Evolutionary conservation across 257 asterid genomes (phyloP), one percentile per base, ranked within the genome.

Genomic region (Scutellaria baicalensis): DNA sequence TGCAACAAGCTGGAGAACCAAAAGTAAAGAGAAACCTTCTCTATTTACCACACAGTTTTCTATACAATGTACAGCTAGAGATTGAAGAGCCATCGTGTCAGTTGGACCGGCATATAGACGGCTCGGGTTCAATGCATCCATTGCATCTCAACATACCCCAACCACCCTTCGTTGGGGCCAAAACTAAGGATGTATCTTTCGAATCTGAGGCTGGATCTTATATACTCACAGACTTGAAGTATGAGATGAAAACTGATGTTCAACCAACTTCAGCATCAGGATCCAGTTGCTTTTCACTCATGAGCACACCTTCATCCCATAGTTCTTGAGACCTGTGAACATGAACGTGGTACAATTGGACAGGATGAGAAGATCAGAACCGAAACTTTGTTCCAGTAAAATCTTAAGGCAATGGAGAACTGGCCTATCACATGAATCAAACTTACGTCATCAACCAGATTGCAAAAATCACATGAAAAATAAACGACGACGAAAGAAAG

Each of bases 261-360:
- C 78, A 79, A 35, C 57, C 66, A 60, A 66, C 64, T 58, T 78
- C 88, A 45, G 79, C 79, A 54, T 84, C 80, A 0, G 84, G 57
- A 75, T 86, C 93, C 86, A 88, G 70, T 64, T 77, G 82, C 78
- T 79, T 77, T 60, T 85, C 84, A 59, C 79, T 89, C 23, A 83
- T 84, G 57, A 89, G 95, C 66, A 82, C 68, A 40, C 99, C 97
- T 80, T 91, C 96, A 65, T 89, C 91, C 99, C 99, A 93, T 20
- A 84, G 58, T 83, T 91, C 95, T 59, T 76, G 75, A 58, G 59
- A 82, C 83, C 98, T 93, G 70, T 1, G 68, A 59, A 36, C 14
- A 59, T 4, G 27, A 42, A 11, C 33, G 3, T 27, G 4, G 4
- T 23, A 23, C 27, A 23, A n/a, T n/a, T n/a, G n/a, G n/a, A n/a